These are phyloP conservation scores for Cryptococcus floricola DNA, from an alignment of 1,284 basidiomycete genomes.

Conservation along the genomic window DNA sequence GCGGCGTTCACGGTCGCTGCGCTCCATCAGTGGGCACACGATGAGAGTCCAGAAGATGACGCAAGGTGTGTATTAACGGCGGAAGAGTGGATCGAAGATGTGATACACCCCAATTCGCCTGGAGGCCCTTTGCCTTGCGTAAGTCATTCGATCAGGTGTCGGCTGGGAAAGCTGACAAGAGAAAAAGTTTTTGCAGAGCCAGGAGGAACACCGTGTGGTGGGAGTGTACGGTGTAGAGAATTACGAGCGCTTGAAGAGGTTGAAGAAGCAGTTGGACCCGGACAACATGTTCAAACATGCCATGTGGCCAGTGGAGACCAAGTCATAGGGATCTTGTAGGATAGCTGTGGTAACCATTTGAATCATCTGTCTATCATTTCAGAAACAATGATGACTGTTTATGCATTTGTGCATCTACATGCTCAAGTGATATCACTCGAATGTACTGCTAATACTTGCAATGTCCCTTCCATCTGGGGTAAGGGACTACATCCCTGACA, in stretches of 20 bases:
- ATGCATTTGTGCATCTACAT: not conserved
- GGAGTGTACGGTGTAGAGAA: conserved; percentile 65
- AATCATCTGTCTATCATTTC: not conserved
- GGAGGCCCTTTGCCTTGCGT: conserved; percentile 80
- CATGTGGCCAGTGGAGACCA: conserved; percentile 60
- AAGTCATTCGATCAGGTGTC: conserved; percentile 40
- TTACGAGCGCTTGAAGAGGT: conserved; percentile 62
- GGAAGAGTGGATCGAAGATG: conserved; percentile 76
- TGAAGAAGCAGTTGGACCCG: conserved; percentile 74
- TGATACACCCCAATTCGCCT: conserved; percentile 62
- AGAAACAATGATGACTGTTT: not conserved
- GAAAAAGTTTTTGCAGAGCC: conserved; percentile 61
- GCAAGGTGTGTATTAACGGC: conserved; percentile 71
- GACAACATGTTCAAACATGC: conserved; percentile 64
- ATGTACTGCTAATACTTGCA: conserved; percentile 41
- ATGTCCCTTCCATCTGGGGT: conserved; percentile 79
- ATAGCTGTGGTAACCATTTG: not conserved
- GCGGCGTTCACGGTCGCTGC: conserved; percentile 81
- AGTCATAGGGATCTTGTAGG: not conserved
- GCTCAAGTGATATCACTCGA: not conserved
- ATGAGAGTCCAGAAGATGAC: conserved; percentile 59
- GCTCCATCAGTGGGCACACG: conserved; percentile 85
- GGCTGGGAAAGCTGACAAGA: not conserved
- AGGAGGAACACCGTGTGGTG: conserved; percentile 25
- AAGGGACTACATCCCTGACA: conserved; percentile 80